Evolutionary conservation across 2,329 filamentous ascomycete genomes (phyloP).

Genomic region (Ophiostoma himal-ulmi): DNA sequence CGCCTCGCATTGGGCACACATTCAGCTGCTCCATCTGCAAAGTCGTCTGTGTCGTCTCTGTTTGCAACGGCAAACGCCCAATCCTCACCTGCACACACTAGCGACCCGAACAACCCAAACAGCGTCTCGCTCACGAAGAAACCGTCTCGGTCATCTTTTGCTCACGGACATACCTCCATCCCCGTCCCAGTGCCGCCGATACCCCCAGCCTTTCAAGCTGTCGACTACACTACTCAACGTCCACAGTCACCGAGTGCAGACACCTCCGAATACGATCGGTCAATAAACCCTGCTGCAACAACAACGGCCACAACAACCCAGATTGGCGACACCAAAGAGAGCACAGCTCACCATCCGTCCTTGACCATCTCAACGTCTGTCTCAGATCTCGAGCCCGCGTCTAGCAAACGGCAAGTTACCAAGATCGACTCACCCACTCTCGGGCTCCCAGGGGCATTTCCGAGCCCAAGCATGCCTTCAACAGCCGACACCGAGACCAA

Average conservation of each 20-base stretch:
- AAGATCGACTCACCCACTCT: constrained; percentile 58
- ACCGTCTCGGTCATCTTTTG: not conserved
- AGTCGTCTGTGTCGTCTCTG: constrained; percentile 20
- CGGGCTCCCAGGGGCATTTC: constrained; percentile 60
- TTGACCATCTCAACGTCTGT: constrained; percentile 19
- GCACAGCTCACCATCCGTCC: not conserved
- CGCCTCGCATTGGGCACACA: constrained; percentile 20
- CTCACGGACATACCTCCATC: not conserved
- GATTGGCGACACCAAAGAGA: not conserved
- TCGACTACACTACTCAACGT: not conserved
- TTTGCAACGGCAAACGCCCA: constrained; percentile 16
- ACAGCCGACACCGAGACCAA: constrained; percentile 34
- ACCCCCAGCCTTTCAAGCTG: not conserved
- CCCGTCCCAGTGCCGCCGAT: not conserved
- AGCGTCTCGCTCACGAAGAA: not conserved
- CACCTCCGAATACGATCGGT: not conserved
- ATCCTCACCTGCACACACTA: constrained; percentile 17
- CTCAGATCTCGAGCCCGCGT: constrained; percentile 19
- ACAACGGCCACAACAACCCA: not conserved
- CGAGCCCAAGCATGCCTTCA: constrained; percentile 35
- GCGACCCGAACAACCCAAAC: not conserved
- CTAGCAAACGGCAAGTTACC: constrained; percentile 17
- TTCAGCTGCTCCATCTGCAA: constrained; percentile 20
- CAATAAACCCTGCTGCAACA: not conserved
- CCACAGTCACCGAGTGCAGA: not conserved